Percentiles rank a stretch among this genome's conserved stretches.
Evolutionary conservation across 2,329 filamentous ascomycete species (phyloP).

Genomic region (Aspergillus intermedius): DNA sequence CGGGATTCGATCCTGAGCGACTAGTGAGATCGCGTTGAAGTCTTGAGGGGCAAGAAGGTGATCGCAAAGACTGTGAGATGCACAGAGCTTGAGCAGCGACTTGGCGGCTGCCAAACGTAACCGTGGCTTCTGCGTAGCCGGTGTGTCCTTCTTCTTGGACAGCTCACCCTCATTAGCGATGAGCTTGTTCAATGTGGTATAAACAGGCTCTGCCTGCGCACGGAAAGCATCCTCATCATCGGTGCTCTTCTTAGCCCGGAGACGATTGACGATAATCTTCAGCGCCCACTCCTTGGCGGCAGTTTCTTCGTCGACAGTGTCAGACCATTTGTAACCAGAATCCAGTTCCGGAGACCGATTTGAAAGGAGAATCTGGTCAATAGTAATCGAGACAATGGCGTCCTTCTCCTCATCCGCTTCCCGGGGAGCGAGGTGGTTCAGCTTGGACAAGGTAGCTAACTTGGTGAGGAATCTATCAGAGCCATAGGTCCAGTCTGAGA

Average conservation of each 20-base stretch:
- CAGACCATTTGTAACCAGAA: constrained; percentile 60
- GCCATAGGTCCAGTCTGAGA: constrained; percentile 67
- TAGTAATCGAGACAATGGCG: constrained; percentile 69
- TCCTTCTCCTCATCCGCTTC: constrained; percentile 68
- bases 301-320: constrained; percentile 71
- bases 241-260: constrained; percentile 58
- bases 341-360: constrained; percentile 52
- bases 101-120: constrained; percentile 76
- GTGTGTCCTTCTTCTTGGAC: constrained; percentile 67
- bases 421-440: constrained; percentile 67
- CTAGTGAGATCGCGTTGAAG: constrained; percentile 75
- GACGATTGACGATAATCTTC: constrained; percentile 77
- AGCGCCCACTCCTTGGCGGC: constrained; percentile 77
- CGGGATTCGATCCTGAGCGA: constrained; percentile 69
- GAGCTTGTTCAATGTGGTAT: constrained; percentile 71
- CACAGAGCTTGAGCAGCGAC: constrained; percentile 76
- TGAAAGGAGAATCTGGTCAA: constrained; percentile 66
- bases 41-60: constrained; percentile 62
- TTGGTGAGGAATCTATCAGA: constrained; percentile 64
- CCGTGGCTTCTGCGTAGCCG: constrained; percentile 69
- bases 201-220: constrained; percentile 58
- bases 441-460: constrained; percentile 51
- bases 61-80: constrained; percentile 64
- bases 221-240: constrained; percentile 39
- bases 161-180: constrained; percentile 73